Base-by-base conservation (phyloP, 371 early-diverging fungal species). In the Syncephalastrum racemosum region DNA sequence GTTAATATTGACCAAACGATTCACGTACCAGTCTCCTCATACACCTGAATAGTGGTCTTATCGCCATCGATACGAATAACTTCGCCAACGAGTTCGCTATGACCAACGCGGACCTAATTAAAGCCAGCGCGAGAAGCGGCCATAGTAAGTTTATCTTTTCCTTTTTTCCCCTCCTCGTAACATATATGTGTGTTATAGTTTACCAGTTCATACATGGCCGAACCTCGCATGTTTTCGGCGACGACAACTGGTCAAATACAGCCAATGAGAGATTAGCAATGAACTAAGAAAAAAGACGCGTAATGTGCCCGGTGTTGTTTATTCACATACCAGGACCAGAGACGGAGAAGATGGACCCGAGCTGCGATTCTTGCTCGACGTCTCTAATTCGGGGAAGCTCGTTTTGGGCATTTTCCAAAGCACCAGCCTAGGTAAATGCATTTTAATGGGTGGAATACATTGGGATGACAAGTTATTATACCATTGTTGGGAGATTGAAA, bases 181-280 rank as follows among this genome's bases (percentile, higher is more conserved):
- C 0, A 5, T 8, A 31, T 10, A 31, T 69, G 40, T 43, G 54
- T 8, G 48, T n/a, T 31, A 19, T 18, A n/a, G 59, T 71, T 20
- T 79, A 99, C 99, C 79, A 99, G 82, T 82, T 99, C 99, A 82
- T 93, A 92, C 99, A 99, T 99, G 59, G 99, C 98, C 53, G 94
- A 94, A 51, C 99, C 99, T 59, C 83, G 82, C 99, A 99, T 99
- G 65, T 92, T 90, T 68, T 96, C 97, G 36, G 99, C 99, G 18
- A 99, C 83, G 46, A 99, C 99, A 62, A 99, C 99, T 70, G 54
- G 16, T 45, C 44, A 18, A 41, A 58, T 46, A 50, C 95, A 27
- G 99, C 99, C 18, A 99, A 80, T 43, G 99, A 99, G 61, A 99
- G 98, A 63, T 53, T 20, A 51, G 48, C 14, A 36, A 59, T 49